Percentiles rank a stretch among this genome's conserved stretches.
phyloP scores from a whole-genome alignment of 768 basidiomycete genomes.

The Lyophyllum decastes region DNA sequence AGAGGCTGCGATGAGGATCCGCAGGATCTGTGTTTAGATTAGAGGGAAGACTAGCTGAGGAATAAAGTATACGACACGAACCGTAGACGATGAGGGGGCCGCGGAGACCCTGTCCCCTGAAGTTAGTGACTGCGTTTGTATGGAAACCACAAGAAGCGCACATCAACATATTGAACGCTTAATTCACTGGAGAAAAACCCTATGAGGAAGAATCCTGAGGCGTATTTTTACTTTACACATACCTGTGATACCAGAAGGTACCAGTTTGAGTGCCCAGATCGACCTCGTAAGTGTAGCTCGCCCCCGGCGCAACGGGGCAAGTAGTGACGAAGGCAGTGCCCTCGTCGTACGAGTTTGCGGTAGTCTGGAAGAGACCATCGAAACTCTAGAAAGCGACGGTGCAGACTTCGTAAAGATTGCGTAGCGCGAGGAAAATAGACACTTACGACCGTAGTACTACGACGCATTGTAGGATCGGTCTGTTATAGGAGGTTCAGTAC shows the following conservation, averaged over 20 bases:
- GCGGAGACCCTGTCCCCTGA: constrained; percentile 27
- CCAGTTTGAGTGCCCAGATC: constrained; percentile 37
- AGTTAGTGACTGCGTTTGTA: neutral
- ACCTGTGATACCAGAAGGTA: constrained; percentile 43
- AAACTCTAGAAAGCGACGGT: constrained; percentile 18
- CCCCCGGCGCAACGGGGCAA: constrained; percentile 41
- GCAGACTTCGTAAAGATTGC: neutral
- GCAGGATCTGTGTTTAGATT: constrained; percentile 8
- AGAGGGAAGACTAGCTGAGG: neutral
- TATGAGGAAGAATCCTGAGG: neutral
- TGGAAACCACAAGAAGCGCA: constrained; percentile 9
- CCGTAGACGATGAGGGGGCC: constrained; percentile 37
- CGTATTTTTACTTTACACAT: neutral
- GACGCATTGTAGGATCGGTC: constrained; percentile 31
- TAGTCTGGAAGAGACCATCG: constrained; percentile 28
- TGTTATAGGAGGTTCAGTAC: constrained; percentile 5
- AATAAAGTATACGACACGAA: neutral
- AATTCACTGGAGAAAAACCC: constrained; percentile 16
- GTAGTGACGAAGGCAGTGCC: constrained; percentile 45
- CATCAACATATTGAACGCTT: constrained; percentile 31
- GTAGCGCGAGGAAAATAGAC: neutral
- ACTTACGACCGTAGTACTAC: constrained; percentile 28
- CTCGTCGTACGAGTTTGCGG: constrained; percentile 26
- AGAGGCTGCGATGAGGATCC: constrained; percentile 13
- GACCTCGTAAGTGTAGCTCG: constrained; percentile 38